These are phyloP conservation scores for Phlebiopsis flavidoalba DNA, from an alignment of 768 basidiomycete genomes.

Conservation along the genomic window DNA sequence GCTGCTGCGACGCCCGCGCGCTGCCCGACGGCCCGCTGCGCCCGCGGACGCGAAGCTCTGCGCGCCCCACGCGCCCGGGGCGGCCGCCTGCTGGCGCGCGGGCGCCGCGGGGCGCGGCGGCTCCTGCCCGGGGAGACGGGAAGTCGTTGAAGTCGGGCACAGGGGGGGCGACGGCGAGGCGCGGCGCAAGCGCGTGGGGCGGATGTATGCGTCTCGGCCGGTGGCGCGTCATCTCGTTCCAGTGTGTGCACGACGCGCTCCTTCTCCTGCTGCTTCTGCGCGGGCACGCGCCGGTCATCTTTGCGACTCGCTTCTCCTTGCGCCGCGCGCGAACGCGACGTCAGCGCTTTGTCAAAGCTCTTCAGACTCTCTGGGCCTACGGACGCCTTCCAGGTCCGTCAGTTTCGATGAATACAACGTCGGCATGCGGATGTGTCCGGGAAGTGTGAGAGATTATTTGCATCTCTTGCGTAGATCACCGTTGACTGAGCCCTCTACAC, in stretches of 20 bases:
- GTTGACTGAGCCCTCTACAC: slow-evolving; percentile 76
- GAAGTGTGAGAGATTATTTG: slow-evolving; percentile 91
- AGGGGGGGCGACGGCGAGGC: slow-evolving; percentile 62
- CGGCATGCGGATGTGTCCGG: slow-evolving; percentile 87
- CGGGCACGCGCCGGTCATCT: slow-evolving; percentile 73
- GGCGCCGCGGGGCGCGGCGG: neutral
- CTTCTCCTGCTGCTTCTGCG: slow-evolving; percentile 67
- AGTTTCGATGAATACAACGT: slow-evolving; percentile 93
- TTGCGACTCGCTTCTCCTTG: slow-evolving; percentile 79
- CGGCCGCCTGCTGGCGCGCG: slow-evolving; percentile 11
- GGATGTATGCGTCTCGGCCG: slow-evolving; percentile 12
- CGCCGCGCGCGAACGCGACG: slow-evolving; percentile 63
- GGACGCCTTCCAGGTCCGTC: slow-evolving; percentile 72
- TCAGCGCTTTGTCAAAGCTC: slow-evolving; percentile 80
- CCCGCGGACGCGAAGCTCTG: slow-evolving; percentile 79
- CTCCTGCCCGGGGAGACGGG: slow-evolving; percentile 7
- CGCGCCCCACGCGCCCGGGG: slow-evolving; percentile 67
- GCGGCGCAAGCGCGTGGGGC: slow-evolving; percentile 6
- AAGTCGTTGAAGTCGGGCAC: slow-evolving; percentile 45
- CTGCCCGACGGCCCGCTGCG: slow-evolving; percentile 34
- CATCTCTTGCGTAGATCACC: slow-evolving; percentile 92
- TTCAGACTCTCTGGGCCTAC: slow-evolving; percentile 73
- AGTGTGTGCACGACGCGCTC: slow-evolving; percentile 26
- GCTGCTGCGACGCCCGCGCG: slow-evolving; percentile 6
- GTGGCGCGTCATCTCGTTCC: slow-evolving; percentile 16